Evolutionary conservation across 805 yeast species (phyloP), one percentile per base, ranked within the genome.

Genomic region (Aciculoconidium aculeatum): DNA sequence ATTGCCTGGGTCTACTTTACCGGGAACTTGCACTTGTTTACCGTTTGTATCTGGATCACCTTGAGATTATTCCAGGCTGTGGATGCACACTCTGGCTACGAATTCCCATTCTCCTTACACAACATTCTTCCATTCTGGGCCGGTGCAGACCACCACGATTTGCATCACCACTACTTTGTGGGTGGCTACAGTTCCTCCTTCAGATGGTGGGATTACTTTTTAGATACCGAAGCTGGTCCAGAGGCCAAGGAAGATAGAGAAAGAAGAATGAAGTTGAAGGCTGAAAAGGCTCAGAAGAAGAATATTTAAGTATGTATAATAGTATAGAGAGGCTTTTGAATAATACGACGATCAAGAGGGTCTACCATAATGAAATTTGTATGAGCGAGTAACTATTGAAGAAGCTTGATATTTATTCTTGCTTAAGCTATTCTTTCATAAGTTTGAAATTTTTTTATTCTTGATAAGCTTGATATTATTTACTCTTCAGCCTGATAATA

Each of bases 71-170:
- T 82, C 67, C 98, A 90, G 70, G 98, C 98, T 15, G 90, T 90
- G 35, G 98, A 90, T 56, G 81, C 96, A 15, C 98, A 90, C 60
- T 87, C 96, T 8, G 98, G 97, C 35, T 92, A 90, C 61, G 97
- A 90, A 55, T 90, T 90, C 76, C 97, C 98, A 40, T 79, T 94
- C 85, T 85, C 96, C 4, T 70, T 90, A 51, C 92, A 86, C 62
- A 86, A 87, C 54, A 77, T 90, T 61, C 55, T 90, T 37, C 96
- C 96, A 27, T 74, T 92, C 63, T 88, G 97, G 96, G 95, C 96
- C 4, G 97, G 97, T 42, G 96, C 96, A 13, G 96, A 84, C 50
- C 97, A 90, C 61, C 97, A 90, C 56, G 98, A 90, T 60, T 84
- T 84, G 61, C 98, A 90, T 55, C 98, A 90, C 58, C 94, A 84